Conservation (phyloP, 495 filamentous ascomycete species). For the Apodospora peruviana region DNA sequence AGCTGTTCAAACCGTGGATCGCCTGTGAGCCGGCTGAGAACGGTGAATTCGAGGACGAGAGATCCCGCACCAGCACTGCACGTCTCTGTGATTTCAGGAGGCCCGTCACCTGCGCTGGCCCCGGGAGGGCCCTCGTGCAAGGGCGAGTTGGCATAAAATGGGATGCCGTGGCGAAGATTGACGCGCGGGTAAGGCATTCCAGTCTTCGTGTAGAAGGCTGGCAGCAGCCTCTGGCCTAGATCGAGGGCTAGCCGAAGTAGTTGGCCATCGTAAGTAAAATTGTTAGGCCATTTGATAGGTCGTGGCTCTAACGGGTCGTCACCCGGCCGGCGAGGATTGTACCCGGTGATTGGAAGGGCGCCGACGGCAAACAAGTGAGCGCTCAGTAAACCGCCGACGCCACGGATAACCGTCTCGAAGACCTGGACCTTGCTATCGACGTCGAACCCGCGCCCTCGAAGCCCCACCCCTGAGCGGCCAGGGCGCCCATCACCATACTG, state of each 20-base stretch:
- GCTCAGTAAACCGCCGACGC: slow-evolving; percentile 84
- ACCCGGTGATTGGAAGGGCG: slow-evolving; percentile 77
- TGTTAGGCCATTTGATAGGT: slow-evolving; percentile 66
- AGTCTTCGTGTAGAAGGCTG: slow-evolving; percentile 82
- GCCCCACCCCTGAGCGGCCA: slow-evolving; percentile 64
- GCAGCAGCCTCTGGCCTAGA: slow-evolving; percentile 74
- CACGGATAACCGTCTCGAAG: slow-evolving; percentile 94
- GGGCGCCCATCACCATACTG: slow-evolving; percentile 80
- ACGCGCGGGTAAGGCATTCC: slow-evolving; percentile 93
- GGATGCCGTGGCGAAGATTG: slow-evolving; percentile 86
- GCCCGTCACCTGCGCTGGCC: slow-evolving; percentile 27
- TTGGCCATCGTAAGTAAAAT: slow-evolving; percentile 84
- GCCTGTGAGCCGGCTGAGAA: slow-evolving; percentile 81
- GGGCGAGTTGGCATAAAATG: slow-evolving; percentile 80
- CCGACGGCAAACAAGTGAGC: slow-evolving; percentile 91
- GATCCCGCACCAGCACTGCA: slow-evolving; percentile 95
- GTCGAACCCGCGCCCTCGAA: slow-evolving; percentile 80
- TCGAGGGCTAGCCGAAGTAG: slow-evolving; percentile 80
- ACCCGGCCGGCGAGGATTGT: slow-evolving; percentile 44
- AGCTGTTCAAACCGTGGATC: slow-evolving; percentile 80
- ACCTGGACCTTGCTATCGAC: slow-evolving; percentile 97
- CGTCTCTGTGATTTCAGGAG: slow-evolving; percentile 81
- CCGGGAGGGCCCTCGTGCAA: slow-evolving; percentile 43
- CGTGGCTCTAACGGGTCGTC: slow-evolving; percentile 32
- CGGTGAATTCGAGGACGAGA: slow-evolving; percentile 86